Base-by-base conservation (phyloP, 1,284 basidiomycete species). In the Irpex rosettiformis region DNA sequence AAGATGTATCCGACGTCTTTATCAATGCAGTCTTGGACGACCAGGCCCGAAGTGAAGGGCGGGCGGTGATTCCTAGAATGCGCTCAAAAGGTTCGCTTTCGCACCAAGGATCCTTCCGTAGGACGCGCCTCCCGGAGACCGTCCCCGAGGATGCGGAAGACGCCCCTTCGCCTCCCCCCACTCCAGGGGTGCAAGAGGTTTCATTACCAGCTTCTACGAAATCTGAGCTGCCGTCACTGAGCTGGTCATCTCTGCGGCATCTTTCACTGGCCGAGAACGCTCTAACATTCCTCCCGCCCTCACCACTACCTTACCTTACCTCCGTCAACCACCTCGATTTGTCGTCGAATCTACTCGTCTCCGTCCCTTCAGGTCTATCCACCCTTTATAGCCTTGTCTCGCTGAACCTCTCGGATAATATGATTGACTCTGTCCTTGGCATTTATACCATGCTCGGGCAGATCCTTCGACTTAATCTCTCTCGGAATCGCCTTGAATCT, bases 341-440 rank as follows among this genome's bases (percentile, higher is more conserved):
- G 25, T 95, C 93, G 24, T 89, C 90, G 56, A 96, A 96, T 66
- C 85, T 98, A 7, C 85, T 99, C 47, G 85, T 94, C 29, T 89
- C 89, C 13, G 82, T 98, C 25, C 94, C 94, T 0, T 75, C 88
- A 2, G 86, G 89, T 11, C 81, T 98, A 18, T 82, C 86, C 4
- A 70, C 78, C 0, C 82, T 98, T 6, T 85, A 88, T 66, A 89
- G 86, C 61, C 89, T 98, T 52, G 75, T 84, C 48, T 92, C 89
- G 29, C 88, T 99, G 67, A 96, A 97, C 73, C 83, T 99, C 18
- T 82, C 91, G 16, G 90, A 95, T 73, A 98, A 99, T 77, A 91
- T 98, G 83, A 95, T 99, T 65, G 94, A 96, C 67, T 96, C 95
- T 4, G 90, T 98, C 16, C 82, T 96, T 3, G 93, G 91, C 27